Base-by-base conservation (phyloP, 257 asterid species). In the Scutellaria baicalensis region DNA sequence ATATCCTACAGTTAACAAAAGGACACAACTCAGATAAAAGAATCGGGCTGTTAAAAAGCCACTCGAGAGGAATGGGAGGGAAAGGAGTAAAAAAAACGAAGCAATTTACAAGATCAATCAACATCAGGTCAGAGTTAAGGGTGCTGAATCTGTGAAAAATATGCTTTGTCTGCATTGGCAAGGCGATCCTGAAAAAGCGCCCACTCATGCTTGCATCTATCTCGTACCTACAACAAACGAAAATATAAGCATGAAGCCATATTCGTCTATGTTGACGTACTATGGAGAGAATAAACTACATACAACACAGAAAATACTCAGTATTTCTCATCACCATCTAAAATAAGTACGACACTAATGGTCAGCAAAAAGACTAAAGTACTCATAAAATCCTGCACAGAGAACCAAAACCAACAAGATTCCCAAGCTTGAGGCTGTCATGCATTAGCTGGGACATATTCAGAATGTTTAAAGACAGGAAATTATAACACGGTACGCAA, bases 201-300 rank as follows among this genome's bases (percentile, higher is more conserved):
- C 99, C 99, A 93, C 78, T 93, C 99, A 0, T 74, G 72, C 76
- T 84, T 89, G 92, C 99, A 93, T 78, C 99, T 85, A 70, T 89
- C 98, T 62, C 99, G 83, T 52, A 94, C 99, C 99, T 93, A 39
- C 48, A 45, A n/a, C 31, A 50, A 50, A 9, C 50, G 52, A 21
- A 36, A 23, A 69, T 8, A 52, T 38, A 17, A 78, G 73, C 43
- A 43, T 1, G 33, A 59, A 50, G 18, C 66, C 3, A 13, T 7
- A 52, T 35, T 38, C 57, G 12, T 57, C 64, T 38, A 44, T n/a
- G 31, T 38, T 27, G 33, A 27, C 33, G 2, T 27, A 27, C 33
- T 5, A 27, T 27, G 33, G 33, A 27, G 50, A 42, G 23, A 66
- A 51, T 42, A 66, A 11, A 36, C 38, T 8, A 11, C 1, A 40